phyloP scores from a whole-genome alignment of 495 filamentous ascomycete species.

The Penicillium chermesinum region DNA sequence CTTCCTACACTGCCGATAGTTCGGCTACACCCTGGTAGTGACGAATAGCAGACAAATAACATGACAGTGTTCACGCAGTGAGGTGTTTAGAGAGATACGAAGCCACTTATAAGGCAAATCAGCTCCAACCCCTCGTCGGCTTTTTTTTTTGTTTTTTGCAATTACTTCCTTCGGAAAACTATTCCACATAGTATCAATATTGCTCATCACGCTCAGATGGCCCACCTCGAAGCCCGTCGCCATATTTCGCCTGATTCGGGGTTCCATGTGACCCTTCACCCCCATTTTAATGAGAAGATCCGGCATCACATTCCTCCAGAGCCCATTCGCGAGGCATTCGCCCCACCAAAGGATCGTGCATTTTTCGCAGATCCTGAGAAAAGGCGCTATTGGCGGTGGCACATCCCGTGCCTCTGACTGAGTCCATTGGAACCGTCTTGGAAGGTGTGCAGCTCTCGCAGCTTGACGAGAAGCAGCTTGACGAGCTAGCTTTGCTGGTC shows the following conservation, averaged over 20 bases:
- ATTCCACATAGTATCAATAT: too few relatives aligned
- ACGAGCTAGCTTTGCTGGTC: conserved; percentile 42
- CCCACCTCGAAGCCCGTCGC: conserved; percentile 16
- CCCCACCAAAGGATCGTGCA: conserved; percentile 44
- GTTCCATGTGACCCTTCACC: conserved; percentile 11
- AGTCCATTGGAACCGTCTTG: conserved; percentile 45
- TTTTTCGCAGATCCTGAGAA: conserved; percentile 49
- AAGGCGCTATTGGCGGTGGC: conserved; percentile 43
- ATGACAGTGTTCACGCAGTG: too few relatives aligned
- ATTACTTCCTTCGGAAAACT: too few relatives aligned
- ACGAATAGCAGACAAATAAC: too few relatives aligned
- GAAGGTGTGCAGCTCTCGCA: conserved; percentile 40
- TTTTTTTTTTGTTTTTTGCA: too few relatives aligned
- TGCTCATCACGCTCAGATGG: too few relatives aligned
- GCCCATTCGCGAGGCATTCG: conserved; percentile 32
- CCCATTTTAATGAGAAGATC: conserved; percentile 40
- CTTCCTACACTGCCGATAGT: too few relatives aligned
- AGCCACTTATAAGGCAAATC: too few relatives aligned
- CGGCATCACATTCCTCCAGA: conserved; percentile 41
- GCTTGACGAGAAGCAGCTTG: conserved; percentile 32
- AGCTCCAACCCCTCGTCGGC: too few relatives aligned
- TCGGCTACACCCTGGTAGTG: too few relatives aligned
- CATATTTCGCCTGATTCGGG: conserved; percentile 20
- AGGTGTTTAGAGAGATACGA: too few relatives aligned
- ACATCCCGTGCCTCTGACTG: conserved; percentile 44